These are phyloP conservation scores for Croton laevigatus DNA, from an alignment of 441 rosid species.

Conservation along the genomic window DNA sequence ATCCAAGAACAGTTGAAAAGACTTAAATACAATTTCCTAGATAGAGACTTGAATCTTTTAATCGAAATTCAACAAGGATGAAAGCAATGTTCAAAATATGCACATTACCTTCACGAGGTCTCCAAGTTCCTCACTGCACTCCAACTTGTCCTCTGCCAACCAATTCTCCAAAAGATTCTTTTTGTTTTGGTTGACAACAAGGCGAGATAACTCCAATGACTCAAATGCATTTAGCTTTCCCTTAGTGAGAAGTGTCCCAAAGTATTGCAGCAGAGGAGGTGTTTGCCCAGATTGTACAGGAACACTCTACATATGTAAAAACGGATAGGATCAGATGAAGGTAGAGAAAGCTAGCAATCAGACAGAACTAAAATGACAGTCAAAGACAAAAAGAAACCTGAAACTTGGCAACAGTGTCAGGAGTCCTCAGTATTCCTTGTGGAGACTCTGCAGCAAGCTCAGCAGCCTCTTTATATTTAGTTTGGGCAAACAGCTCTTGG, in stretches of 20 bases:
- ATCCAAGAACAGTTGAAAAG: background rate
- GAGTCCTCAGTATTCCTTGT: slow-evolving; percentile 98
- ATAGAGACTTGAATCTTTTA: background rate
- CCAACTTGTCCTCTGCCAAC: slow-evolving; percentile 99
- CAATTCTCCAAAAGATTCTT: slow-evolving; percentile 97
- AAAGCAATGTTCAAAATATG: background rate
- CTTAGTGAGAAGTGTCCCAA: slow-evolving; percentile 94
- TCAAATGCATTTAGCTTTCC: slow-evolving; percentile 98
- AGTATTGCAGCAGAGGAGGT: slow-evolving; percentile 96
- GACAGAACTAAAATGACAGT: background rate
- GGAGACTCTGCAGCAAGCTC: slow-evolving; percentile 99
- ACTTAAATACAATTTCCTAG: background rate
- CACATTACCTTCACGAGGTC: slow-evolving; percentile 95
- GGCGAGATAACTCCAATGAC: slow-evolving; percentile 97
- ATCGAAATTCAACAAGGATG: no score
- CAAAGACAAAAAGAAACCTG: slow-evolving; percentile 53
- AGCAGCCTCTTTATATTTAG: slow-evolving; percentile 99
- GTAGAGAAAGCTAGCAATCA: background rate
- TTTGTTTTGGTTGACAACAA: slow-evolving; percentile 98
- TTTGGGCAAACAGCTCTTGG: slow-evolving; percentile 98
- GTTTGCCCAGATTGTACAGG: slow-evolving; percentile 99
- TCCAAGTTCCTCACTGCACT: slow-evolving; percentile 99
- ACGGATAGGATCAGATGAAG: slow-evolving; percentile 10
- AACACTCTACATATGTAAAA: slow-evolving; percentile 68
- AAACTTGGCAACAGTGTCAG: slow-evolving; percentile 97